Evolutionary conservation across 805 yeast genomes (phyloP), one percentile per base, ranked within the genome.

Genomic region (Tetrapisispora fleetii): DNA sequence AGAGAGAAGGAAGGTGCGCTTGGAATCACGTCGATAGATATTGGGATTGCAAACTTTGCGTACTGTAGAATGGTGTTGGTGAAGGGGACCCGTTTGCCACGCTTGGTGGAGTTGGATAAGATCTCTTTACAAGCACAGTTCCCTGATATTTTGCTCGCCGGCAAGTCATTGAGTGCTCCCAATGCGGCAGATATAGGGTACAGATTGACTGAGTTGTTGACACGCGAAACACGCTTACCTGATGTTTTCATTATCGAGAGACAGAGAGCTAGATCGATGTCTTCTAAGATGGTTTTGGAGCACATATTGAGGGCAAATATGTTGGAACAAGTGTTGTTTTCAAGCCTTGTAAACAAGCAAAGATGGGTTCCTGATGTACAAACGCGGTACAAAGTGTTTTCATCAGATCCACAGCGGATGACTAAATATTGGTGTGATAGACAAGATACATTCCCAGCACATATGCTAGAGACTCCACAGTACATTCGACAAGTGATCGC

Each of bases 241-340:
- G 73, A 73, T 49, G 58, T 71, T 2, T 68, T 77, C 2, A 55
- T 80, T 11, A 63, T 81, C 2, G 87, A 81, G 55, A 57, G 79
- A 49, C 87, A 81, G 58, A 56, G 86, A 37, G 67, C 74, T 38
- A 67, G 85, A 45, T 69, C 78, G 0, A 63, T 63, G 52, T 76
- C 81, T 0, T 65, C 75, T 1, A 65, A 68, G 11, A 61, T 59
- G 17, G 73, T 81, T 1, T 64, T 77, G 5, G 82, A 79, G 48
- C 71, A 73, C 48, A 72, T 80, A 3, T 58, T 80, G 28, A 70
- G 73, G 45, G 73, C 78, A 4, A 80, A 79, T 48, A 69, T 79
- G 21, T 55, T 81, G 33, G 87, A 81, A 55, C 64, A 64, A 33
- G 41, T 63, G 9, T 50, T 64, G 1, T 63, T 42, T 44, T 52